These are phyloP conservation scores for Xylaria sp. DNA, from an alignment of 2,329 filamentous ascomycete species.

Conservation along the genomic window DNA sequence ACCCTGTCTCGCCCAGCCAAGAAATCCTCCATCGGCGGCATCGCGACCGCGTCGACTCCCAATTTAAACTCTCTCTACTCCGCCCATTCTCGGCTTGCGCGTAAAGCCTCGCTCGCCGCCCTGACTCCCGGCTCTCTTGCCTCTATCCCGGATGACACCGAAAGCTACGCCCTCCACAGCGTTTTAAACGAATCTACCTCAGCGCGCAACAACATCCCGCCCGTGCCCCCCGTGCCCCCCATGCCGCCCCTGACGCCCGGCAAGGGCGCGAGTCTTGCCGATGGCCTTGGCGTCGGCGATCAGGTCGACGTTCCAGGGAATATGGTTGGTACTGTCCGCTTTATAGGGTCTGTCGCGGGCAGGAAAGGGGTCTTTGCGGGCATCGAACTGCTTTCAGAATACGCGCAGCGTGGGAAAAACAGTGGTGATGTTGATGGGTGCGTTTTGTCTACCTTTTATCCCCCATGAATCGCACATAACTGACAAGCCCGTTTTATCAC, in stretches of 20 bases:
- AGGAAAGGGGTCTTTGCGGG: constrained; percentile 94
- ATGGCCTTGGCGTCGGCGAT: constrained; percentile 78
- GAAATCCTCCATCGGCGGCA: constrained; percentile 55
- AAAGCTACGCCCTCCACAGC: constrained; percentile 70
- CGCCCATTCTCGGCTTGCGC: constrained; percentile 63
- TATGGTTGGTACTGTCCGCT: constrained; percentile 91
- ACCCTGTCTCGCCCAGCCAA: constrained; percentile 55
- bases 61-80: constrained; percentile 66
- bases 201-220: constrained; percentile 16
- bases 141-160: constrained; percentile 73
- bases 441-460: constrained; percentile 17
- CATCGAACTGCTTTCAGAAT: constrained; percentile 86
- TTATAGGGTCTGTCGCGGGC: constrained; percentile 85
- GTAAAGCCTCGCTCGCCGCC: constrained; percentile 78
- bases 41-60: constrained; percentile 66
- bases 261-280: constrained; percentile 58
- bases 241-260: constrained; percentile 68
- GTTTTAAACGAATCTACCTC: constrained; percentile 57
- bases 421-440: constrained; percentile 96
- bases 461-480: constrained; percentile 32
- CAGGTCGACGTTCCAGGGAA: constrained; percentile 90
- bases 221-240: constrained; percentile 51
- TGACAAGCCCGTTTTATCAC: constrained; percentile 38
- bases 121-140: constrained; percentile 73
- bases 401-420: constrained; percentile 89